Conservation (phyloP, 768 basidiomycete genomes). For the Kwoniella dendrophila region DNA sequence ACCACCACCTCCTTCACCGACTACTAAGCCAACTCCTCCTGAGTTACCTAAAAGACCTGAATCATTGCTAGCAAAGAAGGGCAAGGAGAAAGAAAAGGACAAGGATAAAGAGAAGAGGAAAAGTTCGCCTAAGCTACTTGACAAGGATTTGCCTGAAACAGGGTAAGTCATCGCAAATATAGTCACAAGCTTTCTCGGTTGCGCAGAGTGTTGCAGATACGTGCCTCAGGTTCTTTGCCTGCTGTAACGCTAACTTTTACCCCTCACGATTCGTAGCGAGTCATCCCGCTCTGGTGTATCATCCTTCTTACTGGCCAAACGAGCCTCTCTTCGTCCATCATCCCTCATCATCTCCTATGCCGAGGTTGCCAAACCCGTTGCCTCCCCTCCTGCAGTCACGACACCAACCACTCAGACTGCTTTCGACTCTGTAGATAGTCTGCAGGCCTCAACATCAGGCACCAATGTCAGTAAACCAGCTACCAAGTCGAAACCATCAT, state of each 20-base stretch:
- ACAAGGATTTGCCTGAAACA: slow-evolving; percentile 11
- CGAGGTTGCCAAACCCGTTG: slow-evolving; percentile 36
- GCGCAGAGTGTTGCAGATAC: too few species aligned
- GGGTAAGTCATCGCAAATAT: slow-evolving; percentile 2
- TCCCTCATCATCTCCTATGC: slow-evolving; percentile 43
- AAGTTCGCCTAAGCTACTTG: background rate
- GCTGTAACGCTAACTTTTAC: too few species aligned
- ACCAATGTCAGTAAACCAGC: slow-evolving; percentile 29
- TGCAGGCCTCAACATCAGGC: background rate
- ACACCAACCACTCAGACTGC: slow-evolving; percentile 14
- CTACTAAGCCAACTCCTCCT: slow-evolving; percentile 21
- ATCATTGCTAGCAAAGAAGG: slow-evolving; percentile 18
- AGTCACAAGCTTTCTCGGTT: too few species aligned
- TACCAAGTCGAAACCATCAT: slow-evolving; percentile 43
- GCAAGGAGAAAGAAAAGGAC: slow-evolving; percentile 13
- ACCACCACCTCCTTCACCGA: slow-evolving; percentile 32
- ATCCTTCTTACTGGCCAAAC: slow-evolving; percentile 31
- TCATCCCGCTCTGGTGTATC: slow-evolving; percentile 25
- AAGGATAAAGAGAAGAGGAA: slow-evolving; percentile 4
- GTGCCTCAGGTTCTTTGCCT: background rate
- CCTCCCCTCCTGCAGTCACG: slow-evolving; percentile 9
- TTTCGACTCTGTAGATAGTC: slow-evolving; percentile 13
- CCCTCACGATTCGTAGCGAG: slow-evolving; percentile 2
- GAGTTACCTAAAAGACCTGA: slow-evolving; percentile 24
- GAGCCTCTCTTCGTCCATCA: slow-evolving; percentile 47